These are phyloP conservation scores for Isatis tinctoria DNA, from an alignment of 345 rosid genomes.

Conservation along the genomic window DNA sequence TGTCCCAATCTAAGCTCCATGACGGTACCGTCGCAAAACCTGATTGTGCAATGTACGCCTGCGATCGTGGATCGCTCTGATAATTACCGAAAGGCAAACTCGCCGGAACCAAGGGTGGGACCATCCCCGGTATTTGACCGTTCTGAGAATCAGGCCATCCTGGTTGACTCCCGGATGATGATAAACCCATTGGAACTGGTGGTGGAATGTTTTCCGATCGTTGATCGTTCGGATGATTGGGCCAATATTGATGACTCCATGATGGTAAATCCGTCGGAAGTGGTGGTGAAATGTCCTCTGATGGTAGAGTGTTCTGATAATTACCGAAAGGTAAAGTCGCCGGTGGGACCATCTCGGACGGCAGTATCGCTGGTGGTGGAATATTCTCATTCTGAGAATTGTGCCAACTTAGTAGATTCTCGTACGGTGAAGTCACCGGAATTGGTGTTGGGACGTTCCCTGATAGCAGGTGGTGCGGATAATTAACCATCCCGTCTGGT, in stretches of 20 bases:
- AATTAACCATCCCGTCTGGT: slow-evolving; percentile 39
- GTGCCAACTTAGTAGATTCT: slow-evolving; percentile 50
- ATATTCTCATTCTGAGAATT: background rate
- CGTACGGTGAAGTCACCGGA: slow-evolving; percentile 18
- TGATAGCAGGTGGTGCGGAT: slow-evolving; percentile 16
- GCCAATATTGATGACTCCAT: background rate
- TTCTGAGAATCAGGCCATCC: background rate
- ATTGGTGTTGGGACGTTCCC: background rate
- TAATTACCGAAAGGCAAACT: slow-evolving; percentile 47
- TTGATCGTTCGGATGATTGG: background rate
- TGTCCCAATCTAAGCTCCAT: background rate
- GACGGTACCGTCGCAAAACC: slow-evolving; percentile 42
- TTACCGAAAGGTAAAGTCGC: too few species aligned
- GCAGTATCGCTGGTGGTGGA: background rate
- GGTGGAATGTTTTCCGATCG: background rate
- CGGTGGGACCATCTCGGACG: too few species aligned
- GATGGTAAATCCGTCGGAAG: background rate
- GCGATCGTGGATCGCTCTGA: background rate
- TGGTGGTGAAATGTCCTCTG: background rate
- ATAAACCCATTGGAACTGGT: slow-evolving; percentile 31
- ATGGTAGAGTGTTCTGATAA: background rate
- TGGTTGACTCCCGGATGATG: background rate
- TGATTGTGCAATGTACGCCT: background rate
- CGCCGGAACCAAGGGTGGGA: slow-evolving; percentile 35
- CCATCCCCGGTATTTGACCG: slow-evolving; percentile 11